A percentile compares a stretch with the other conserved stretches of the same genome.
Evolutionary conservation across 306 rosid species (phyloP).

Genomic region (Pachyrhizus erosus): DNA sequence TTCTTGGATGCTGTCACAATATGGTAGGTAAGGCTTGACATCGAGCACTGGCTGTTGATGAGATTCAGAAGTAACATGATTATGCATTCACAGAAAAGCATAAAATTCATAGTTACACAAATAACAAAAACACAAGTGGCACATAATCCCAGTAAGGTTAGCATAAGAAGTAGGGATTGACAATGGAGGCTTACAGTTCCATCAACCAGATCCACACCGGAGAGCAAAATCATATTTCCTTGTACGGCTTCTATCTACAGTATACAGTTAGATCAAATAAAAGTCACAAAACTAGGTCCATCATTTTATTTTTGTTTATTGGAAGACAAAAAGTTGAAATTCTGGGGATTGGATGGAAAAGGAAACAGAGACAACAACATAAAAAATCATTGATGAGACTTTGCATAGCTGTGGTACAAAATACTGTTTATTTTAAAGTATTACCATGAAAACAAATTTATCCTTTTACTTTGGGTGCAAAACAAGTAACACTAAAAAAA

Average conservation of each 20-base stretch:
- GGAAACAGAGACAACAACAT: not conserved
- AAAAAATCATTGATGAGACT: not conserved
- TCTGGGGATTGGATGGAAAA: conserved; percentile 10
- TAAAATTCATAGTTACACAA: conserved; percentile 11
- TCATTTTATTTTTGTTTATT: conserved; percentile 25
- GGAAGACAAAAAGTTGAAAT: conserved; percentile 16
- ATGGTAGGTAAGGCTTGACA: conserved; percentile 91
- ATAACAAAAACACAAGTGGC: conserved; percentile 27
- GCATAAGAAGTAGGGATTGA: conserved; percentile 35
- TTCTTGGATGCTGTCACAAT: conserved; percentile 72
- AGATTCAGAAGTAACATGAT: conserved; percentile 38
- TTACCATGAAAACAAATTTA: not conserved
- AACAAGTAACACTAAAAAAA: not conserved
- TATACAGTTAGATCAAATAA: conserved; percentile 27
- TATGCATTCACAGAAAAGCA: conserved; percentile 33
- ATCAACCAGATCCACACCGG: conserved; percentile 96
- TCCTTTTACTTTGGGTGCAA: conserved; percentile 5
- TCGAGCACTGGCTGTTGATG: conserved; percentile 87
- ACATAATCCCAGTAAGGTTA: not conserved
- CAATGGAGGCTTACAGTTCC: conserved; percentile 79
- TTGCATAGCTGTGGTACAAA: not conserved
- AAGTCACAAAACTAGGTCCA: conserved; percentile 18
- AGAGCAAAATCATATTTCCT: conserved; percentile 77
- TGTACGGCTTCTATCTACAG: conserved; percentile 82
- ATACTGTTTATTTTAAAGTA: not conserved